Conservation (phyloP, 257 asterid genomes). For the Solanum lignicaule region DNA sequence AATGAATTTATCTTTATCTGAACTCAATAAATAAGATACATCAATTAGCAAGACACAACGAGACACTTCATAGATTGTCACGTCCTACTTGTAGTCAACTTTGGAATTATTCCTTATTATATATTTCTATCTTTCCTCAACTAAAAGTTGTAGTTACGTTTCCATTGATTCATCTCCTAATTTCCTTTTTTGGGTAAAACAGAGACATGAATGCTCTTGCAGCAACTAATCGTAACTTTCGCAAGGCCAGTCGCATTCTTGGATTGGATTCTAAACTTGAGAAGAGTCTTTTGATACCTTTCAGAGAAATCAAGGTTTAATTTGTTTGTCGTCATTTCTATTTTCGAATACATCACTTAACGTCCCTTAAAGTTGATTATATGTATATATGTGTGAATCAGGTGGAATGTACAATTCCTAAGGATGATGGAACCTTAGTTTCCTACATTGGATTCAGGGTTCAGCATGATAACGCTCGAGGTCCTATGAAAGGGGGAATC, state of each 20-base stretch:
- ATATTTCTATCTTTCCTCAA: background rate
- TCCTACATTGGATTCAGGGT: slow-evolving; percentile 87
- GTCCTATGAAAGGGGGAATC: slow-evolving; percentile 99
- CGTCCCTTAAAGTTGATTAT: background rate
- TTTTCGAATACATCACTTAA: background rate
- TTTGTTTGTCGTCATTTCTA: background rate
- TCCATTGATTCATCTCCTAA: background rate
- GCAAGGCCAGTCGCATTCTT: slow-evolving; percentile 83
- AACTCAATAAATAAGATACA: background rate
- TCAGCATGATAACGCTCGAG: slow-evolving; percentile 93
- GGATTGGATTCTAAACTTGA: slow-evolving; percentile 79
- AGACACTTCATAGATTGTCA: background rate
- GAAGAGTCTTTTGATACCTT: slow-evolving; percentile 84
- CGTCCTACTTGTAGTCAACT: background rate
- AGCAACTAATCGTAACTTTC: slow-evolving; percentile 86
- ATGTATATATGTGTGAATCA: slow-evolving; percentile 13
- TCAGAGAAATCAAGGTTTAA: slow-evolving; percentile 82
- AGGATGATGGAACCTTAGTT: slow-evolving; percentile 82
- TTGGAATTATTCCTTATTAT: background rate
- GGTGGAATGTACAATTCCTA: slow-evolving; percentile 96
- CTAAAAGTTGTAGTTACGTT: background rate
- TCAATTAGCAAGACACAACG: too few species aligned
- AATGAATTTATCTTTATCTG: too few species aligned
- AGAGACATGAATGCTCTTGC: slow-evolving; percentile 77
- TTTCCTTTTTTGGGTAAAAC: background rate